Evolutionary conservation across 2,329 filamentous ascomycete genomes (phyloP), one percentile per base, ranked within the genome.

Genomic region (Raffaelea ambrosiae): DNA sequence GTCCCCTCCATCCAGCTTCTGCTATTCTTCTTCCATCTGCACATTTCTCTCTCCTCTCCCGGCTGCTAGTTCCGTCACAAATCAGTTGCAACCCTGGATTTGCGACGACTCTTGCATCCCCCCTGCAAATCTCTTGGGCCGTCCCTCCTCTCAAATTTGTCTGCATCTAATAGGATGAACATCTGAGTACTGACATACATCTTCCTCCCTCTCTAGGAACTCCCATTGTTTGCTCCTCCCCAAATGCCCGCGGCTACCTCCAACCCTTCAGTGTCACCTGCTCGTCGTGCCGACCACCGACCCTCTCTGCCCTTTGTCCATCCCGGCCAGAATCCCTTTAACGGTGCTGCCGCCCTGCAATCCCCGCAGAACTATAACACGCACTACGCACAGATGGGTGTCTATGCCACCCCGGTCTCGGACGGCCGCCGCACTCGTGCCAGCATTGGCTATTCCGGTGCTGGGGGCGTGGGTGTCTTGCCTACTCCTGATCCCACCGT

Each of bases 401-500:
- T 79, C 58, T 87, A 84, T 63, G 71, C 80, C 49, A 86, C 82
- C 16, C 82, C 83, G 9, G 67, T 61, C 33, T 66, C 75, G 45
- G 77, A 84, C 64, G 71, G 71, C 53, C 82, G 83, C 61, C 81
- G 83, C 53, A 74, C 82, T 56, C 83, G 85, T 50, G 77, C 79
- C 48, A 81, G 80, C 59, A 73, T 78, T 51, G 74, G 72, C 50
- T 77, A 78, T 54, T 69, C 74, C 43, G 57, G 63, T 45, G 50
- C 57, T 9, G 58, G 52, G 13, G 56, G 52, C 52, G 61, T 66
- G 61, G 81, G 83, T 47, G 79, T 94, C 56, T 72, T 96, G 54
- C 90, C 90, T 19, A 98, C 93, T 2, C 93, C 93, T 22, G 93
- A 97, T 59, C 91, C 91, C n/a, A 98, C 93, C 13, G 86, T 97